These are phyloP conservation scores for Sequoia sempervirens DNA, from an alignment of 75 land plant species.

Conservation along the genomic window DNA sequence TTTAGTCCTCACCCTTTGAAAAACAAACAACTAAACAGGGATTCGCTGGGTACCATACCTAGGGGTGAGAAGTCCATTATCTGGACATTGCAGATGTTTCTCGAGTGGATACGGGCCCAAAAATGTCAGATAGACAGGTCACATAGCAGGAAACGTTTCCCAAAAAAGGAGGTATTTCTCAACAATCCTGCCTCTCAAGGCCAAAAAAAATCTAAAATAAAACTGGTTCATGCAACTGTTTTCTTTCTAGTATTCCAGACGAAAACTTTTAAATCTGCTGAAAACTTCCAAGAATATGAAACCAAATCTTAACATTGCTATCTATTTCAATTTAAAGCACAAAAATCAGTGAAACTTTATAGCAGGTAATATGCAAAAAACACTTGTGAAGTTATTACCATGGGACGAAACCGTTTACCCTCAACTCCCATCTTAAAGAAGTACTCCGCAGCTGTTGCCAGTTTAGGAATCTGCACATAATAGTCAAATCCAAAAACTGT, in stretches of 20 bases:
- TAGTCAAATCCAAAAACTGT: not conserved
- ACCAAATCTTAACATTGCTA: not conserved
- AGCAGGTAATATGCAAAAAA: not conserved
- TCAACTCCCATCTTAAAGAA: constrained; percentile 92
- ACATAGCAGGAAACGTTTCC: not conserved
- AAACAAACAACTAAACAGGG: not conserved
- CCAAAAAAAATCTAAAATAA: not conserved
- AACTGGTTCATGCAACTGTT: not conserved
- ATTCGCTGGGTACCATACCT: not conserved
- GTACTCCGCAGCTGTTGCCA: constrained; percentile 92
- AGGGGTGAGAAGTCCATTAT: not conserved
- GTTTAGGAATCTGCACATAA: constrained; percentile 70
- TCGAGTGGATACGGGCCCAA: not conserved
- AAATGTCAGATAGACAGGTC: not conserved
- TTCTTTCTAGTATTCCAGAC: not conserved
- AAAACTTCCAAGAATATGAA: not conserved
- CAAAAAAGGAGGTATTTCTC: not conserved
- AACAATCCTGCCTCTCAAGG: not conserved
- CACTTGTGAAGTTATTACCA: constrained; percentile 34
- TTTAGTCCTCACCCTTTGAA: not conserved
- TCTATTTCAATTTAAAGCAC: not conserved
- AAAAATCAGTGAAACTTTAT: not conserved
- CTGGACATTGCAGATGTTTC: not conserved
- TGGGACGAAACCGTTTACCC: constrained; percentile 95
- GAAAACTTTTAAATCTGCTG: not conserved